Conservation (phyloP, 1,284 basidiomycete species). For the Ganoderma multipileum region DNA sequence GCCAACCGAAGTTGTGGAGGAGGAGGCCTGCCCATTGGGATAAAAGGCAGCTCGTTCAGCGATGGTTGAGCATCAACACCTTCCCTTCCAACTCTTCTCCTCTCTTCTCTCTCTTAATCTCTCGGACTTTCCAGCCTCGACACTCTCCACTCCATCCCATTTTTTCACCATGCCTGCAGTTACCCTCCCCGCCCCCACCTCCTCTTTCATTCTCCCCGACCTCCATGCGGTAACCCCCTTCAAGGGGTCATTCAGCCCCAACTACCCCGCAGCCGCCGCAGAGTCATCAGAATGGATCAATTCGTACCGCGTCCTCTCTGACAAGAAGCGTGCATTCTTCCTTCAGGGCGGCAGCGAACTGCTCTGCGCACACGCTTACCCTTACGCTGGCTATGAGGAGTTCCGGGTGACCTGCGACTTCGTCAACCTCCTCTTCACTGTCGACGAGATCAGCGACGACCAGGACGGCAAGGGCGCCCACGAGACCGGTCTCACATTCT, state of each 20-base stretch:
- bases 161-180: conserved; percentile 22
- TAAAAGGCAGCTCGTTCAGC: neutral
- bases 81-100: neutral
- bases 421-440: conserved; percentile 70
- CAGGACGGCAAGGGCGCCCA: conserved; percentile 63
- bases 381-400: conserved; percentile 62
- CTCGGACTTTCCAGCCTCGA: neutral
- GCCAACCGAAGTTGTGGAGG: neutral
- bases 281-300: conserved; percentile 71
- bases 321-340: conserved; percentile 67
- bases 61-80: neutral
- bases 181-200: conserved; percentile 41
- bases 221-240: conserved; percentile 58
- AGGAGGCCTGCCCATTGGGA: neutral
- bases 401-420: conserved; percentile 71
- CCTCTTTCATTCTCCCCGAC: conserved; percentile 62
- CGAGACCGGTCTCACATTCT: conserved; percentile 58
- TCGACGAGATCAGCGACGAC: conserved; percentile 76
- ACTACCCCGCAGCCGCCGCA: conserved; percentile 59
- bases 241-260: conserved; percentile 53
- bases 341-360: conserved; percentile 66
- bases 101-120: neutral
- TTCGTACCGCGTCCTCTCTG: conserved; percentile 63
- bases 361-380: conserved; percentile 67
- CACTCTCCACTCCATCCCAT: conserved; percentile 9